Percentiles rank a stretch among this genome's conserved stretches.
These are phyloP conservation scores for Chrysochromulina parva DNA, from an alignment of 78 protist species.

Conservation along the genomic window DNA sequence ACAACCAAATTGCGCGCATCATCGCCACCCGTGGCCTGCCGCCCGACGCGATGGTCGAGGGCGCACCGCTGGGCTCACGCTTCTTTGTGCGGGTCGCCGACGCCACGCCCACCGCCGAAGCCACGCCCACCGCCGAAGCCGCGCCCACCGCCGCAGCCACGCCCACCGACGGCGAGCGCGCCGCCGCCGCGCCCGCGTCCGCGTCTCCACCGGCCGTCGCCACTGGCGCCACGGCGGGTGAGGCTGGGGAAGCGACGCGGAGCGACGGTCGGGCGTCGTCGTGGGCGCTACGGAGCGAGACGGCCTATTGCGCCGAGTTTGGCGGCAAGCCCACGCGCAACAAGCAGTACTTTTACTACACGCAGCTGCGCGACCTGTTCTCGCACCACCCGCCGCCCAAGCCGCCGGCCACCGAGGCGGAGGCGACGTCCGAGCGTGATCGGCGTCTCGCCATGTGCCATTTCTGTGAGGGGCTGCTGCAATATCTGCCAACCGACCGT, in stretches of 20 bases:
- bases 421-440: background rate
- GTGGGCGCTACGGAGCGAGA: background rate
- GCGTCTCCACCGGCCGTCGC: background rate
- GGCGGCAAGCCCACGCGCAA: background rate
- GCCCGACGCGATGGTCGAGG: conserved; percentile 53
- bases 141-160: background rate
- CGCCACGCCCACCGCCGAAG: background rate
- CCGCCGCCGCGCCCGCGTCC: background rate
- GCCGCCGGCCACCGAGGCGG: background rate
- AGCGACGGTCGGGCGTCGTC: background rate
- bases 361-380: conserved; percentile 2
- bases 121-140: background rate
- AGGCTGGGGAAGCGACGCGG: background rate
- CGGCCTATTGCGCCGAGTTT: background rate
- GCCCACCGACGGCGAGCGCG: background rate
- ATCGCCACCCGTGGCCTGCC: conserved; percentile 71
- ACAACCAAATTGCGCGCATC: conserved; percentile 76
- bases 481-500: background rate
- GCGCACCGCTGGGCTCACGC: conserved; percentile 16
- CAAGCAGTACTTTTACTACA: conserved; percentile 10
- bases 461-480: conserved; percentile 8
- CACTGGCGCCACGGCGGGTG: background rate
- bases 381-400: background rate
- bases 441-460: conserved; percentile 1
- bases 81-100: conserved; percentile 43